Evolutionary conservation across 2,329 filamentous ascomycete species (phyloP).

Genomic region (Alternaria hordeiaustralica): DNA sequence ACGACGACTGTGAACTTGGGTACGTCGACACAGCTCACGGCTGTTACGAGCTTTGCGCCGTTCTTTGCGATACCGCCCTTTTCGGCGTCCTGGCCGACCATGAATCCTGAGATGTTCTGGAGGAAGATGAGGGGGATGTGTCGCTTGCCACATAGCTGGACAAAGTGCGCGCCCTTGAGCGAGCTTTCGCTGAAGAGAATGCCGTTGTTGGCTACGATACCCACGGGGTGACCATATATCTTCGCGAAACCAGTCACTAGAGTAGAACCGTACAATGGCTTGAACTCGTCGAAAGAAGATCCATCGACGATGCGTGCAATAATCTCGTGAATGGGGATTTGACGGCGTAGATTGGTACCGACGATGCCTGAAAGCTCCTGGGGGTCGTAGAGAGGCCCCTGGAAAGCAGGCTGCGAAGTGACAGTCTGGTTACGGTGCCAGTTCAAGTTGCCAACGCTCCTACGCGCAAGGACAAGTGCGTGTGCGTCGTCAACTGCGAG

Average conservation of each 20-base stretch:
- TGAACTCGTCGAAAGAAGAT: conserved; percentile 91
- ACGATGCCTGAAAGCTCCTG: conserved; percentile 87
- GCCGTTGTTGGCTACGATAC: conserved; percentile 94
- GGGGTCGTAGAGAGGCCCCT: conserved; percentile 80
- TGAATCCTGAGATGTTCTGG: conserved; percentile 97
- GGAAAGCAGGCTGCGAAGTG: conserved; percentile 55
- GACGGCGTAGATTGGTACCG: conserved; percentile 85
- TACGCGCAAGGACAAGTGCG: conserved; percentile 81
- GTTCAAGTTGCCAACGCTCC: conserved; percentile 88
- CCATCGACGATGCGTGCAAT: conserved; percentile 94
- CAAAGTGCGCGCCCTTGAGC: conserved; percentile 95
- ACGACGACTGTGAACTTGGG: conserved; percentile 97
- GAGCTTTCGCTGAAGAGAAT: conserved; percentile 90
- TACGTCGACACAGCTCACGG: conserved; percentile 90
- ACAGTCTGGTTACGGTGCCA: conserved; percentile 66
- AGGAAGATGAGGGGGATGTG: conserved; percentile 90
- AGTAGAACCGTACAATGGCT: conserved; percentile 85
- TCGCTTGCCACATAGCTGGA: conserved; percentile 90
- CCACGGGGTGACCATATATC: conserved; percentile 89
- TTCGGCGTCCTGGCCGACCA: conserved; percentile 93
- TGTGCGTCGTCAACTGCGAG: conserved; percentile 94
- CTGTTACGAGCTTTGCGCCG: conserved; percentile 94
- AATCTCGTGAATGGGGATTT: conserved; percentile 85
- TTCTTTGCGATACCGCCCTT: conserved; percentile 97
- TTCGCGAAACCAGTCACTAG: conserved; percentile 87